These are phyloP conservation scores for Closterium sp. DNA, from an alignment of 139 green algal genomes.

Conservation along the genomic window DNA sequence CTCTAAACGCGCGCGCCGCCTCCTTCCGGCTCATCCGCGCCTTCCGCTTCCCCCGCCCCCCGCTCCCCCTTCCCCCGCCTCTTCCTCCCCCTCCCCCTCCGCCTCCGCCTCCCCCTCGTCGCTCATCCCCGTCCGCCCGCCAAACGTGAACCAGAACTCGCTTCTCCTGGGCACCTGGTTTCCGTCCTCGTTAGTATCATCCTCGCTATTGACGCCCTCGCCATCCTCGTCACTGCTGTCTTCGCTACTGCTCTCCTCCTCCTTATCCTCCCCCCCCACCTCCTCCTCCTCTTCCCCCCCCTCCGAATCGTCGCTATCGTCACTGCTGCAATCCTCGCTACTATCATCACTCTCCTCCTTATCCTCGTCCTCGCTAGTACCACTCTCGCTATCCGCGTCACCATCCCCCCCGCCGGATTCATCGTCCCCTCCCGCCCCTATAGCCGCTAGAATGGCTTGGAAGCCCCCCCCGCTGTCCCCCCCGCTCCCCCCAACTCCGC, in stretches of 20 bases:
- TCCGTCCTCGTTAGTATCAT: background rate
- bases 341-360: background rate
- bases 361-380: background rate
- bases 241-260: background rate
- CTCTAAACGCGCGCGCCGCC: background rate
- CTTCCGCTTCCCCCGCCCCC: background rate
- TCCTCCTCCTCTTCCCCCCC: background rate
- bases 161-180: background rate
- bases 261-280: background rate
- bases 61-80: background rate
- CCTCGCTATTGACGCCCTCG: background rate
- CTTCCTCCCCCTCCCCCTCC: background rate
- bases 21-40: background rate
- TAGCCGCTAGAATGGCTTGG: background rate
- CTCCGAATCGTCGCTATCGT: background rate
- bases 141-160: background rate
- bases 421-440: background rate
- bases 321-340: background rate
- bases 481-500: background rate
- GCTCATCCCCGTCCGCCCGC: background rate
- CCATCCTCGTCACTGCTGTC: background rate
- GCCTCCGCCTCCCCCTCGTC: background rate
- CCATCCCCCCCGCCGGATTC: background rate
- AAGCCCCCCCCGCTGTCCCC: background rate
- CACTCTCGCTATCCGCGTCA: background rate